Evolutionary conservation across 1,139 yeast species (phyloP).

Genomic region (Lodderomyces metapsilosis): DNA sequence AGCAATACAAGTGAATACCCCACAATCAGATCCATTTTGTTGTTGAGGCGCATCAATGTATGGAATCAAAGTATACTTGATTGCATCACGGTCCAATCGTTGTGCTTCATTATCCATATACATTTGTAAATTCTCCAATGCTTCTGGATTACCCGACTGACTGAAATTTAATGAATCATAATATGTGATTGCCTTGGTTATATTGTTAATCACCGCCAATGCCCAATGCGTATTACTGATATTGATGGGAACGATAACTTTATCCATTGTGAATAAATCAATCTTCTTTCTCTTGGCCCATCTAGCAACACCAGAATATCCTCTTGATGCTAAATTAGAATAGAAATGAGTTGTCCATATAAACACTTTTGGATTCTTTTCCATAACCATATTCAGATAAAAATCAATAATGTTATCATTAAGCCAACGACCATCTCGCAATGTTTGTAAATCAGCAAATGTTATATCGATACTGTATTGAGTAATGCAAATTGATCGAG

Average conservation of each 20-base stretch:
- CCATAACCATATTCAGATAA: conserved; percentile 61
- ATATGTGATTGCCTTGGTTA: conserved; percentile 57
- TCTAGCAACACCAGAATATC: conserved; percentile 77
- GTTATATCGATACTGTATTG: conserved; percentile 56
- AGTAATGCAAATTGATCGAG: conserved; percentile 21
- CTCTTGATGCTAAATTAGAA: conserved; percentile 65
- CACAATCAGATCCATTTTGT: conserved; percentile 90
- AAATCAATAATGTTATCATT: conserved; percentile 90
- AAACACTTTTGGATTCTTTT: conserved; percentile 42
- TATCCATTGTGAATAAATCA: conserved; percentile 60
- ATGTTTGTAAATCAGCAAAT: conserved; percentile 66
- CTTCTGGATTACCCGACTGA: conserved; percentile 52
- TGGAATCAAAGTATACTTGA: conserved; percentile 31
- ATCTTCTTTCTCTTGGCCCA: conserved; percentile 89
- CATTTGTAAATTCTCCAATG: conserved; percentile 52
- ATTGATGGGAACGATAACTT: conserved; percentile 81
- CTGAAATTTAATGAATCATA: conserved; percentile 67
- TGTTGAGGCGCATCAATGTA: conserved; percentile 73
- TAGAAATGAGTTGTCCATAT: conserved; percentile 89
- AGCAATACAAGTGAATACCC: conserved; percentile 85
- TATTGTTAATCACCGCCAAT: conserved; percentile 72
- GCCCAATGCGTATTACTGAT: conserved; percentile 91
- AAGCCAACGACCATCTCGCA: conserved; percentile 75
- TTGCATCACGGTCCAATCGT: conserved; percentile 37
- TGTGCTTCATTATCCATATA: conserved; percentile 63